Conservation (phyloP, 495 filamentous ascomycete species). For the Talaromyces ruber region DNA sequence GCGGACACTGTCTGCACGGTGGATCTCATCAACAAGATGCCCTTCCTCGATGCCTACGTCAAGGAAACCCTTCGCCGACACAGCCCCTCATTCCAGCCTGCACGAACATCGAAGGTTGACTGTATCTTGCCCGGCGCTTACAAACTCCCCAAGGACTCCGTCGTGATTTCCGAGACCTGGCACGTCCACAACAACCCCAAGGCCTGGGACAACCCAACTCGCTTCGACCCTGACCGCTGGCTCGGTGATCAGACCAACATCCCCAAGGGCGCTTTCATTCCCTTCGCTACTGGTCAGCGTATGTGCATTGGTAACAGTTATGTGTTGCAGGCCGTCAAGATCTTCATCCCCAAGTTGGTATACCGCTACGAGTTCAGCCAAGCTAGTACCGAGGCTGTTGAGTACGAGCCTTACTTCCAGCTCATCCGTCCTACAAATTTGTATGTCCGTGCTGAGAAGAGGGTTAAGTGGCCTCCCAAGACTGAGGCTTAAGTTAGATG, state of each 20-base stretch:
- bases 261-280: slow-evolving; percentile 37
- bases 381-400: slow-evolving; percentile 31
- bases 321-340: slow-evolving; percentile 44
- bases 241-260: slow-evolving; percentile 37
- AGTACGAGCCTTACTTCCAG: slow-evolving; percentile 50
- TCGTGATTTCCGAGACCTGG: slow-evolving; percentile 41
- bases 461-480: slow-evolving; percentile 33
- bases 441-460: slow-evolving; percentile 37
- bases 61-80: slow-evolving; percentile 50
- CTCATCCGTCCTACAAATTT: slow-evolving; percentile 47
- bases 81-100: slow-evolving; percentile 48
- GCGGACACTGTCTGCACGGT: slow-evolving; percentile 27
- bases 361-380: slow-evolving; percentile 42
- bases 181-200: slow-evolving; percentile 45
- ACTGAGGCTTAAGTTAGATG: background rate
- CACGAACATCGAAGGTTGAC: slow-evolving; percentile 41
- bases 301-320: slow-evolving; percentile 53
- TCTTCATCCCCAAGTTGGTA: slow-evolving; percentile 41
- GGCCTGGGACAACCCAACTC: slow-evolving; percentile 41
- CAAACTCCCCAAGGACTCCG: slow-evolving; percentile 31
- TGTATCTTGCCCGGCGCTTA: slow-evolving; percentile 48
- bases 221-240: slow-evolving; percentile 49
- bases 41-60: slow-evolving; percentile 44
- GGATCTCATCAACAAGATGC: slow-evolving; percentile 29
- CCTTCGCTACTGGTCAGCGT: slow-evolving; percentile 42